Conservation (phyloP, 768 basidiomycete genomes). For the Clitopilus passeckerianus region DNA sequence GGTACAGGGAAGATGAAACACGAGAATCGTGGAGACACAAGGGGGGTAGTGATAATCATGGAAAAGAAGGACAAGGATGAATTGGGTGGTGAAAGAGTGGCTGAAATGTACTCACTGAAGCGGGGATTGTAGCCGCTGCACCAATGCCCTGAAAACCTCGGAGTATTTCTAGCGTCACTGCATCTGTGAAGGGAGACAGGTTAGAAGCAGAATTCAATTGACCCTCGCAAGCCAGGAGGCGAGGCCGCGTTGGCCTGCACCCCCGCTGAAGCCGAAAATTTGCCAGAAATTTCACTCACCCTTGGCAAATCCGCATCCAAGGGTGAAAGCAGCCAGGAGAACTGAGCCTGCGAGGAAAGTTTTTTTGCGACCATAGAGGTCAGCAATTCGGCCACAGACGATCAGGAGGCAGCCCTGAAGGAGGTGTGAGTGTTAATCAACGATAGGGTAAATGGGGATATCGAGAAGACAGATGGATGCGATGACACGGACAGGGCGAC, state of each 20-base stretch:
- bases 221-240: background rate
- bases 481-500: background rate
- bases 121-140: constrained; percentile 69
- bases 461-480: background rate
- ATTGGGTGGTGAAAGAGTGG: constrained; percentile 1
- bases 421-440: background rate
- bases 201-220: background rate
- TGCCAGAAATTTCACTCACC: constrained; percentile 21
- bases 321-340: constrained; percentile 47
- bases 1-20: background rate
- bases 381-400: constrained; percentile 74
- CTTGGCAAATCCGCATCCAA: constrained; percentile 64
- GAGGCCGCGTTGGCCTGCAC: background rate
- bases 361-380: constrained; percentile 71
- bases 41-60: background rate
- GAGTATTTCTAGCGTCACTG: constrained; percentile 59
- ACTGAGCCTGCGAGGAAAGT: constrained; percentile 59
- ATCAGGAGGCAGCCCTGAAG: constrained; percentile 74
- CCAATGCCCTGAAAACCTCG: constrained; percentile 82
- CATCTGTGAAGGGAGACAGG: constrained; percentile 30
- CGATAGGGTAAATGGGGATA: background rate
- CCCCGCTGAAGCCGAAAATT: background rate
- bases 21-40: background rate
- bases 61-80: background rate
- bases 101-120: constrained; percentile 44